Evolutionary conservation across 2,329 filamentous ascomycete species (phyloP).

Genomic region (Parastagonospora nodorum): DNA sequence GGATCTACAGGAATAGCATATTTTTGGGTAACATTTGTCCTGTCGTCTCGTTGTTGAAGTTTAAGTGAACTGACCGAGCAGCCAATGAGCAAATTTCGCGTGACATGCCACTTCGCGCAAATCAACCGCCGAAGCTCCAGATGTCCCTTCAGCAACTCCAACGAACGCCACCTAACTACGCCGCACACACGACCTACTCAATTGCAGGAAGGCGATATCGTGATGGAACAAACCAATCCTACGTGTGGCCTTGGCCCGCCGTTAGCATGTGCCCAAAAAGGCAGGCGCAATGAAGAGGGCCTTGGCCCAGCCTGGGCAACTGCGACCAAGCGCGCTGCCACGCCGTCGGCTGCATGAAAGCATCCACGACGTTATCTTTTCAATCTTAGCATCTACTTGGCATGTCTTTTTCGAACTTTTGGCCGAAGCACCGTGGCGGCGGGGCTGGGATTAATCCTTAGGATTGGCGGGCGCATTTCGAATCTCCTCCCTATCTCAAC

Average conservation of each 20-base stretch:
- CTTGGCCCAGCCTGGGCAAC: slow-evolving; percentile 9
- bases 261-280: slow-evolving; percentile 1
- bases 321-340: neutral
- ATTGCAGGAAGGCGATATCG: slow-evolving; percentile 1
- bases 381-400: slow-evolving; percentile 7
- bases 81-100: neutral
- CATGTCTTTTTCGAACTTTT: slow-evolving; percentile 5
- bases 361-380: slow-evolving; percentile 9
- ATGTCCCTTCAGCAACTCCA: neutral
- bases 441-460: neutral
- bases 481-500: slow-evolving; percentile 11
- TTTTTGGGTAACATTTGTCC: too few relatives aligned
- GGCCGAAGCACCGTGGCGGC: slow-evolving; percentile 3
- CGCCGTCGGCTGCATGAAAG: slow-evolving; percentile 1
- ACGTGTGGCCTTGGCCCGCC: neutral
- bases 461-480: neutral
- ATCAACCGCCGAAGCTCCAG: neutral
- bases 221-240: slow-evolving; percentile 2
- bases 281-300: neutral
- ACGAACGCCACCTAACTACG: slow-evolving; percentile 1
- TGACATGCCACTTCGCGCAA: neutral
- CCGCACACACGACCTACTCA: neutral
- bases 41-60: too few relatives aligned
- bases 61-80: too few relatives aligned
- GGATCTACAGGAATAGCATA: too few relatives aligned